Evolutionary conservation across 208 protist genomes (phyloP).

Genomic region (Willaertia magna): DNA sequence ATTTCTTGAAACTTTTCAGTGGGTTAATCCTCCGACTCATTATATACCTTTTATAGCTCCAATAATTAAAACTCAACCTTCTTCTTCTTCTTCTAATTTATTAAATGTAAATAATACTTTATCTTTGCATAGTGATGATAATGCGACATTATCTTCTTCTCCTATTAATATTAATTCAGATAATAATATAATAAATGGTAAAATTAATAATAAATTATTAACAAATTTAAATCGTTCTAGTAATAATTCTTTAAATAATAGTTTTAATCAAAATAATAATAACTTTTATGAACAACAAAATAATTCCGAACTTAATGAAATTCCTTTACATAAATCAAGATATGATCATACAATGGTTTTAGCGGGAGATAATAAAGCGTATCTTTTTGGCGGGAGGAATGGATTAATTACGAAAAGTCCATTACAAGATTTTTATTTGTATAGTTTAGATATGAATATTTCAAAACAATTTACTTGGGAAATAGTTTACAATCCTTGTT

Average conservation of each 20-base stretch:
- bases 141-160: neutral
- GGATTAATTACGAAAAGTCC: neutral
- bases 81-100: too few relatives aligned
- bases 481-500: neutral
- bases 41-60: too few relatives aligned
- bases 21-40: neutral
- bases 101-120: too few relatives aligned
- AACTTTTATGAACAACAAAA: neutral
- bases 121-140: too few relatives aligned
- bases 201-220: too few relatives aligned
- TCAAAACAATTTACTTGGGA: neutral
- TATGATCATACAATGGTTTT: neutral
- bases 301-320: neutral
- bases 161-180: neutral
- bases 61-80: too few relatives aligned
- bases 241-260: neutral
- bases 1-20: neutral
- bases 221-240: too few relatives aligned
- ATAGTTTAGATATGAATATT: neutral
- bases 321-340: neutral
- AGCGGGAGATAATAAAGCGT: neutral
- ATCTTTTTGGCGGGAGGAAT: neutral
- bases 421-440: neutral
- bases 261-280: neutral
- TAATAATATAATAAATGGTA: neutral